These are phyloP conservation scores for Persicaria tinctoria DNA, from an alignment of 148 eudicot genomes.

Conservation along the genomic window DNA sequence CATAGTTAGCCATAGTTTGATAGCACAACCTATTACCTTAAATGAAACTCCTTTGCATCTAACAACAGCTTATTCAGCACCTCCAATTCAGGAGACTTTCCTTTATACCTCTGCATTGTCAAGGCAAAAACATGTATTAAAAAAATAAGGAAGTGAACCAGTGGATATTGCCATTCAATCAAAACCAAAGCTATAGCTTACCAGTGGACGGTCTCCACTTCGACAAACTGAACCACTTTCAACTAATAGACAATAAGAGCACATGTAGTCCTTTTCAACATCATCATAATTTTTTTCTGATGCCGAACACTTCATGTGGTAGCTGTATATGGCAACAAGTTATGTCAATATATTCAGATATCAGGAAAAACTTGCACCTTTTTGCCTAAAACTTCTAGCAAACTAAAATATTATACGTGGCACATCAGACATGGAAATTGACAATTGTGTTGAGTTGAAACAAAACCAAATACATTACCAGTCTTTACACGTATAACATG, in stretches of 20 bases:
- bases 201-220: slow-evolving; percentile 52
- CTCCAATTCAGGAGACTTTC: slow-evolving; percentile 52
- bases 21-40: slow-evolving; percentile 36
- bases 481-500: slow-evolving; percentile 77
- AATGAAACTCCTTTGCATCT: slow-evolving; percentile 47
- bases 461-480: slow-evolving; percentile 37
- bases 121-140: slow-evolving; percentile 11
- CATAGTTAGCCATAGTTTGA: neutral
- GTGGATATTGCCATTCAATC: neutral
- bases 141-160: neutral
- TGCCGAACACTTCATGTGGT: slow-evolving; percentile 61
- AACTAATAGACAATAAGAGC: slow-evolving; percentile 65
- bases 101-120: slow-evolving; percentile 44
- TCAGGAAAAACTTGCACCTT: neutral
- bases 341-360: slow-evolving; percentile 2
- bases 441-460: neutral
- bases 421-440: neutral
- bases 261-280: slow-evolving; percentile 23
- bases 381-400: neutral
- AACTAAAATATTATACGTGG: neutral
- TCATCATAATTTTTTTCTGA: slow-evolving; percentile 25
- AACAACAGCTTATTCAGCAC: slow-evolving; percentile 45
- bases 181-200: slow-evolving; percentile 25
- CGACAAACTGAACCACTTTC: slow-evolving; percentile 56
- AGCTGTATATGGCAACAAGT: slow-evolving; percentile 36